Conservation (phyloP, 2,329 filamentous ascomycete genomes). For the Ascochyta pisi region DNA sequence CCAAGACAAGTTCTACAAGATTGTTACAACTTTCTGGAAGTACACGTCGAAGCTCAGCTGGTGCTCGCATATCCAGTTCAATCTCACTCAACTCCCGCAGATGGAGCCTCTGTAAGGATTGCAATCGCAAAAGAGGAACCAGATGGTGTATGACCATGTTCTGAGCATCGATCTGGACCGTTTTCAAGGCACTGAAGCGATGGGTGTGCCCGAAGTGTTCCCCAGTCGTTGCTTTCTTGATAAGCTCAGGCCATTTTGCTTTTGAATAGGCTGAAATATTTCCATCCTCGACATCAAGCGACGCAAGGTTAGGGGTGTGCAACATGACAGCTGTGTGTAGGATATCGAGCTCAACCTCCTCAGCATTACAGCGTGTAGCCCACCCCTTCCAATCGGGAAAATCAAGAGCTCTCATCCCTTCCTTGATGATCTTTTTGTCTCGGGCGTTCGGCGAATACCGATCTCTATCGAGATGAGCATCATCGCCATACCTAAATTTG, state of each 20-base stretch:
- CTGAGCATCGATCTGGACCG: conserved; percentile 25
- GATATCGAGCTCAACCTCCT: conserved; percentile 19
- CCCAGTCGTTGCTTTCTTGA: conserved; percentile 23
- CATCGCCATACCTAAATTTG: conserved; percentile 21
- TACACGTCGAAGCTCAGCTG: conserved; percentile 19
- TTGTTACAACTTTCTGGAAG: conserved; percentile 25
- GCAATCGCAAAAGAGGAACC: conserved; percentile 31
- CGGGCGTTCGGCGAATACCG: conserved; percentile 25
- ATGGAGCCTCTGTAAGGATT: conserved; percentile 27
- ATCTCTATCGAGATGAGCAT: conserved; percentile 10
- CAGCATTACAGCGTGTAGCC: conserved; percentile 32
- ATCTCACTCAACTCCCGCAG: conserved; percentile 20
- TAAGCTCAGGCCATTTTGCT: conserved; percentile 31
- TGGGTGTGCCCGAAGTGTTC: conserved; percentile 24
- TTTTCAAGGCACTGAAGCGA: conserved; percentile 25
- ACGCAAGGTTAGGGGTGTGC: conserved; percentile 30
- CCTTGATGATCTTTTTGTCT: conserved; percentile 39
- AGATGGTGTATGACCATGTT: conserved; percentile 21
- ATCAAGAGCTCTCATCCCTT: conserved; percentile 26
- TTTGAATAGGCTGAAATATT: conserved; percentile 13
- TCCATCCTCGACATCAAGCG: conserved; percentile 25
- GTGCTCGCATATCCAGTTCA: conserved; percentile 1
- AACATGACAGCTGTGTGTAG: conserved; percentile 35
- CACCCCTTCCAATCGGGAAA: conserved; percentile 37
- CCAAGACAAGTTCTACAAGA: conserved; percentile 25